phyloP scores from a whole-genome alignment of 345 rosid genomes.

The Arabis alpina region DNA sequence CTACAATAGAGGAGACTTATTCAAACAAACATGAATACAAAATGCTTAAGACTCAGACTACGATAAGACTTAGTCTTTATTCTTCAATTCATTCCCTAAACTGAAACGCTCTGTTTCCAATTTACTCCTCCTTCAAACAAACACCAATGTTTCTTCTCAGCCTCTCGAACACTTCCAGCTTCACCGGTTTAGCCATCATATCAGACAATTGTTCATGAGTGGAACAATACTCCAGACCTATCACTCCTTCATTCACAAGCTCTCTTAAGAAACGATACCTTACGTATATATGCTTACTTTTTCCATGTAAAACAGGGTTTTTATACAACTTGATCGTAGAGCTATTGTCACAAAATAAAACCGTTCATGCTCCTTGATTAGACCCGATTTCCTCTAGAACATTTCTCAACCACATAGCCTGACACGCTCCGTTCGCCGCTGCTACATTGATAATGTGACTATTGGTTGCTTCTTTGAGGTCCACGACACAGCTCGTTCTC shows the following conservation, averaged over 20 bases:
- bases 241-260: not conserved
- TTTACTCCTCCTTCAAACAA: not conserved
- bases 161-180: not conserved
- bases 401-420: too few relatives aligned
- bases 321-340: too few relatives aligned
- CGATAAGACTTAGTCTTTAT: too few relatives aligned
- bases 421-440: too few relatives aligned
- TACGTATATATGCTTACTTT: not conserved
- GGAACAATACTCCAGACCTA: not conserved
- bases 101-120: not conserved
- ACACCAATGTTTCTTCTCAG: not conserved
- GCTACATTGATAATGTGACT: too few relatives aligned
- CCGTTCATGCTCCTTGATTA: not conserved
- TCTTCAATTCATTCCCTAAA: too few relatives aligned
- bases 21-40: too few relatives aligned
- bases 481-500: not conserved
- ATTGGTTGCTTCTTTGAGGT: too few relatives aligned
- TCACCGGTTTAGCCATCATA: not conserved
- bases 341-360: not conserved
- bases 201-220: not conserved
- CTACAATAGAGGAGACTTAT: too few relatives aligned
- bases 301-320: not conserved
- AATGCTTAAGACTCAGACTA: too few relatives aligned
- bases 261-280: not conserved
- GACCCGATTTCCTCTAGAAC: not conserved